Evolutionary conservation across 208 protist species (phyloP).

Genomic region (Trypanosoma mega): DNA sequence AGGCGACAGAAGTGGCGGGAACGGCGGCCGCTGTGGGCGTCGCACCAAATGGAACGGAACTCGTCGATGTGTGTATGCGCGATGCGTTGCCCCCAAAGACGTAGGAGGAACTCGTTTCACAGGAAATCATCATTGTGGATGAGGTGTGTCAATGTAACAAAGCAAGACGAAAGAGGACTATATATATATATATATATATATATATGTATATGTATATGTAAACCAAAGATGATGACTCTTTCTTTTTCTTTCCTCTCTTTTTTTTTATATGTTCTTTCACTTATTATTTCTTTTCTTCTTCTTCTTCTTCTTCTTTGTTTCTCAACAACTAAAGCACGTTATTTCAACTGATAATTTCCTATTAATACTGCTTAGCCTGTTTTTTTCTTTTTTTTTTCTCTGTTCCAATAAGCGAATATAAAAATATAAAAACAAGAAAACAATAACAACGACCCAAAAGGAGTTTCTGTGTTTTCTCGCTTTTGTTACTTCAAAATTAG

Average conservation of each 20-base stretch:
- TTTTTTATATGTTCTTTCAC: slow-evolving; percentile 4
- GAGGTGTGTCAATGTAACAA: not conserved
- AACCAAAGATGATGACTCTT: not conserved
- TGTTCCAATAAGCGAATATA: not conserved
- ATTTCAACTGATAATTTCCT: too few species aligned
- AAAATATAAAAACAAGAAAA: slow-evolving; percentile 1
- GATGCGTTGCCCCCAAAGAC: not conserved
- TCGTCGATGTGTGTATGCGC: not conserved
- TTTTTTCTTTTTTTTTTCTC: not conserved
- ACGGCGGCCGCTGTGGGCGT: too few species aligned
- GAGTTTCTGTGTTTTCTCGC: too few species aligned
- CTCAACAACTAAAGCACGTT: too few species aligned
- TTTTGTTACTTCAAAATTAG: too few species aligned
- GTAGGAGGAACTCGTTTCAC: not conserved
- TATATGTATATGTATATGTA: not conserved
- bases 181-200: slow-evolving; percentile 4
- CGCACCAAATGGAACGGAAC: too few species aligned
- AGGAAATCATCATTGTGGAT: not conserved
- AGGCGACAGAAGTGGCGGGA: too few species aligned
- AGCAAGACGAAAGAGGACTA: too few species aligned
- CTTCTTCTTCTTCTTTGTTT: not conserved
- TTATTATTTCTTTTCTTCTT: not conserved
- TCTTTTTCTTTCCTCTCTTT: slow-evolving; percentile 1
- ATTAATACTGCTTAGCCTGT: not conserved
- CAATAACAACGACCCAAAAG: too few species aligned